Evolutionary conservation across 106 monocot genomes (phyloP).

Genomic region (Phalaenopsis equestris): DNA sequence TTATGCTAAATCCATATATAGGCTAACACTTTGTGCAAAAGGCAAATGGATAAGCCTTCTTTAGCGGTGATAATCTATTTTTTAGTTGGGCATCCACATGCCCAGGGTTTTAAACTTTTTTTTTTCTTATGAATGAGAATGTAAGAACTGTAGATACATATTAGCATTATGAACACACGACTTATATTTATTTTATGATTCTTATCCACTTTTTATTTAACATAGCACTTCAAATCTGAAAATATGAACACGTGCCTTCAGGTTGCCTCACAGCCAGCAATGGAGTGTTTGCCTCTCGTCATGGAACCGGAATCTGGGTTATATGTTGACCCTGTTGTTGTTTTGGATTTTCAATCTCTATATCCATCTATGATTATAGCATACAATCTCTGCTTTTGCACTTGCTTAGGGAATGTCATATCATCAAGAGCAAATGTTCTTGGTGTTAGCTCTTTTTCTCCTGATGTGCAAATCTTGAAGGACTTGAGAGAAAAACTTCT

Average conservation of each 20-base stretch:
- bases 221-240: not conserved
- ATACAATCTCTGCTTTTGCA: constrained; percentile 85
- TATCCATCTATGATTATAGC: constrained; percentile 99
- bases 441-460: constrained; percentile 68
- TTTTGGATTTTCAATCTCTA: constrained; percentile 93
- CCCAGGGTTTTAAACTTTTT: not conserved
- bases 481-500: constrained; percentile 47
- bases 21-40: too few relatives aligned
- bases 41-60: too few relatives aligned
- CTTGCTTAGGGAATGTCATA: constrained; percentile 77
- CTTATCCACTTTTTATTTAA: not conserved
- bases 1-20: not conserved
- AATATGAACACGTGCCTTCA: constrained; percentile 18
- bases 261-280: constrained; percentile 95
- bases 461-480: constrained; percentile 39
- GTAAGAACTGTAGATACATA: not conserved
- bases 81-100: not conserved
- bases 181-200: not conserved
- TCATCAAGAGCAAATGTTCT: constrained; percentile 57
- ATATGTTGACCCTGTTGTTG: constrained; percentile 85
- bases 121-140: not conserved
- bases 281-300: constrained; percentile 97
- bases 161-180: not conserved
- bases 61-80: not conserved
- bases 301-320: constrained; percentile 98